Base-by-base conservation (phyloP, 192 early-diverging fungal species). In the Linnemannia exigua region DNA sequence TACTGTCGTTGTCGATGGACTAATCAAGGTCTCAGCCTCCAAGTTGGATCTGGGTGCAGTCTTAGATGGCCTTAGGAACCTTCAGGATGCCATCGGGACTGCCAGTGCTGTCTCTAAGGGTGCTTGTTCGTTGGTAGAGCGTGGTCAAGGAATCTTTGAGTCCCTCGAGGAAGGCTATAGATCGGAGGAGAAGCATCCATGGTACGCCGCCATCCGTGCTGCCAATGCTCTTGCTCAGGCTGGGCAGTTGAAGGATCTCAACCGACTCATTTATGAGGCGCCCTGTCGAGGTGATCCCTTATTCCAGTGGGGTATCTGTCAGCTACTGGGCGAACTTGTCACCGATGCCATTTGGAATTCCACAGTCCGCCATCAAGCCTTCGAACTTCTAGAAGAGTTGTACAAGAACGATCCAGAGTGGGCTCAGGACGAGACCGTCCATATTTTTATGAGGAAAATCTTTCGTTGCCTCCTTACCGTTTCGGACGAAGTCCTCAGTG, bases 221-320 rank as follows among this genome's bases (percentile, higher is more conserved):
- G 67, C 22, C 19, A 1, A 38, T 9, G 6, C 36, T 0, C 1
- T 36, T 41, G 37, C 20, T 11, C 67, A 41, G 8, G 37, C 33
- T 9, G 70, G 70, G 28, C 70, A 46, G 25, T 11, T 71, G 14
- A 28, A 17, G 25, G 46, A 71, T 48, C 15, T 71, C 2, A 71
- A 71, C 25, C 22, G 8, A 4, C 36, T 44, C 5, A 28, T 71
- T 25, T 71, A 20, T 20, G 38, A 71, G 25, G 38, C 70, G 14
- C n/a, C 70, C 14, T 46, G 70, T 15, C 70, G 41, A 5, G 20
- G 25, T 7, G 70, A 46, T 11, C n/a, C 36, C 44, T 28, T 71
- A 20, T 71, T 71, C 14, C 70, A 71, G 14, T 71, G 46, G 67
- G 70, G 70, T 15, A 15, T 71, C 41, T 71, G 70, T 44, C 70